Evolutionary conservation across 2,329 filamentous ascomycete species (phyloP).

Genomic region (Cladosporium austrohemisphaericum): DNA sequence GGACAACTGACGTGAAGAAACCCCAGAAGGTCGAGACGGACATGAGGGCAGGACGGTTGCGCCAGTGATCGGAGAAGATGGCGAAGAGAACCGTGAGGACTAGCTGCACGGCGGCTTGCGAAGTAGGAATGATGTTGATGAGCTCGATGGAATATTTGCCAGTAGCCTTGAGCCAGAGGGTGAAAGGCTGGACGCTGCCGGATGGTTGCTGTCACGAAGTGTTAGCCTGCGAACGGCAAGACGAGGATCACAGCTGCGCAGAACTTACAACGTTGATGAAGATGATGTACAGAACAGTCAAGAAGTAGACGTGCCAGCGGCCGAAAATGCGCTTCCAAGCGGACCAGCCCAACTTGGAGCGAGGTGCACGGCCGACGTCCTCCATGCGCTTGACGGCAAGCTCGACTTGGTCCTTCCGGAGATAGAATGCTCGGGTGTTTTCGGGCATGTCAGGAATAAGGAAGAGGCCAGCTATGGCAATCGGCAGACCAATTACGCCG

Average conservation of each 20-base stretch:
- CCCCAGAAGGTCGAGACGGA: slow-evolving; percentile 50
- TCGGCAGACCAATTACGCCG: slow-evolving; percentile 51
- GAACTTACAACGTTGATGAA: slow-evolving; percentile 57
- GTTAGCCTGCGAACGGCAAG: no score
- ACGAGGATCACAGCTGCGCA: slow-evolving; percentile 24
- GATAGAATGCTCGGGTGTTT: slow-evolving; percentile 48
- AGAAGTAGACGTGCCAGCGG: slow-evolving; percentile 61
- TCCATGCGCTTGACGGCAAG: slow-evolving; percentile 49
- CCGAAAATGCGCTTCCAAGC: slow-evolving; percentile 55
- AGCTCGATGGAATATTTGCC: slow-evolving; percentile 47
- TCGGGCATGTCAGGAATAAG: slow-evolving; percentile 50
- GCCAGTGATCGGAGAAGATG: slow-evolving; percentile 61
- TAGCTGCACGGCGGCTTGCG: slow-evolving; percentile 52
- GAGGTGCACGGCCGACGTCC: slow-evolving; percentile 46
- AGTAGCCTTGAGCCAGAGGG: slow-evolving; percentile 42
- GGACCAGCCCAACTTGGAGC: slow-evolving; percentile 41
- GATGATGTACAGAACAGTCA: slow-evolving; percentile 57
- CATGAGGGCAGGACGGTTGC: slow-evolving; percentile 59
- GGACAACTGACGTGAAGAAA: slow-evolving; percentile 50
- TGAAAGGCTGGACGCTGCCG: slow-evolving; percentile 13
- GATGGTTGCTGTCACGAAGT: slow-evolving; percentile 9
- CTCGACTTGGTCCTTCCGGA: slow-evolving; percentile 27
- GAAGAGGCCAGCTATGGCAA: slow-evolving; percentile 50
- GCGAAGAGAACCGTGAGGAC: slow-evolving; percentile 60
- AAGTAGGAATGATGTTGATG: slow-evolving; percentile 55